Evolutionary conservation across 805 yeast genomes (phyloP).

Genomic region (Candida incommunis): DNA sequence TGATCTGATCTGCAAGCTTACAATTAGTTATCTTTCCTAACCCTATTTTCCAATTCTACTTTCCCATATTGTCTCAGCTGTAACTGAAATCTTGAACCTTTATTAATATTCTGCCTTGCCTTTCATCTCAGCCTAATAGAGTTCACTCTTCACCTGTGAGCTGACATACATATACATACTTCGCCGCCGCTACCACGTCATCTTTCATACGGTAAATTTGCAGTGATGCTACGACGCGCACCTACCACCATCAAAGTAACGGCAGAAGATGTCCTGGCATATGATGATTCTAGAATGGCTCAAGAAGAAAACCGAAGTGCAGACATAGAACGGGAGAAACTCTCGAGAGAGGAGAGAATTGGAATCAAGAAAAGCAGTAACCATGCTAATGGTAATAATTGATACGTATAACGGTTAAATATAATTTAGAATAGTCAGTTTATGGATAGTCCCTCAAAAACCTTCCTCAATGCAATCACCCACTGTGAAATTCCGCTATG

Average conservation of each 20-base stretch:
- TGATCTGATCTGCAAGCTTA: too few relatives aligned
- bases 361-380: neutral
- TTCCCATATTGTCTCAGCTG: too few relatives aligned
- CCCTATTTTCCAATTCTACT: too few relatives aligned
- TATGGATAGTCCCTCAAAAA: conserved; percentile 28
- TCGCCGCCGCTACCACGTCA: too few relatives aligned
- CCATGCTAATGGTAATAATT: too few relatives aligned
- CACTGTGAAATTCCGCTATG: conserved; percentile 45
- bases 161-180: too few relatives aligned
- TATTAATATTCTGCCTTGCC: neutral
- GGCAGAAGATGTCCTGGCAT: conserved; percentile 44
- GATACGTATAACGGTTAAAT: too few relatives aligned
- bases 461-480: conserved; percentile 52
- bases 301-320: conserved; percentile 2
- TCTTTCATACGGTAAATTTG: too few relatives aligned
- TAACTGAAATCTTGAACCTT: neutral
- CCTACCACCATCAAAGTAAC: conserved; percentile 52
- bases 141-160: too few relatives aligned
- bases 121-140: neutral
- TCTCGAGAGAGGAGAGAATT: neutral
- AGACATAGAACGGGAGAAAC: neutral
- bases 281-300: conserved; percentile 24
- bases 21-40: too few relatives aligned
- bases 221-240: conserved; percentile 51
- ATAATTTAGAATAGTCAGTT: too few relatives aligned